Evolutionary conservation across 1,284 basidiomycete species (phyloP).

Genomic region (Ceratobasidium sp.): DNA sequence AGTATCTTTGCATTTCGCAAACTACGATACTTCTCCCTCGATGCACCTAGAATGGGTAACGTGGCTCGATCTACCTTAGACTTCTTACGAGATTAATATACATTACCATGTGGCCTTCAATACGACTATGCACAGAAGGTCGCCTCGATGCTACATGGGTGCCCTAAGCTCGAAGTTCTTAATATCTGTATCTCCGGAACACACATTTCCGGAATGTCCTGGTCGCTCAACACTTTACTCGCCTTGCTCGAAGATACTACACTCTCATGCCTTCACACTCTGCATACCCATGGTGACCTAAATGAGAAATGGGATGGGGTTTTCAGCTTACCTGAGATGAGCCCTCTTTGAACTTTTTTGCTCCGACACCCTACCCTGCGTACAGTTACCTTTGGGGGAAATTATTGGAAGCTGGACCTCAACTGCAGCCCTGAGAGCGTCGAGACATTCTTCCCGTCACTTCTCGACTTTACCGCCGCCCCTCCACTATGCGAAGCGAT

Average conservation of each 20-base stretch:
- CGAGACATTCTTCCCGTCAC: neutral
- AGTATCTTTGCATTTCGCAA: neutral
- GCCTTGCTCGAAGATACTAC: neutral
- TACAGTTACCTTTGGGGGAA: neutral
- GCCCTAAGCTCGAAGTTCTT: neutral
- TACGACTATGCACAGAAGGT: neutral
- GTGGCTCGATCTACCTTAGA: neutral
- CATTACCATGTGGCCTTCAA: too few relatives aligned
- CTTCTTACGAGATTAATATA: too few relatives aligned
- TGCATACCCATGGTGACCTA: neutral
- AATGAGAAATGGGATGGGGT: neutral
- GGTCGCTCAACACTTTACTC: neutral
- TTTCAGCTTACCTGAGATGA: neutral
- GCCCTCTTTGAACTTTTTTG: neutral
- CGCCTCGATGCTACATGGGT: neutral
- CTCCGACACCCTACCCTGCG: neutral
- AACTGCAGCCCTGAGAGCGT: neutral
- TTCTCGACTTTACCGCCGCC: neutral
- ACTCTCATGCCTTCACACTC: neutral
- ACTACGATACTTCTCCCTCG: neutral
- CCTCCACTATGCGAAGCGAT: neutral
- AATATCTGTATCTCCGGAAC: neutral
- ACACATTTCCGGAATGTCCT: neutral
- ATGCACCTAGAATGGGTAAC: neutral
- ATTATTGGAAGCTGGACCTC: neutral